Evolutionary conservation across 192 early-diverging fungal genomes (phyloP).

Genomic region (Kappamyces sp.): DNA sequence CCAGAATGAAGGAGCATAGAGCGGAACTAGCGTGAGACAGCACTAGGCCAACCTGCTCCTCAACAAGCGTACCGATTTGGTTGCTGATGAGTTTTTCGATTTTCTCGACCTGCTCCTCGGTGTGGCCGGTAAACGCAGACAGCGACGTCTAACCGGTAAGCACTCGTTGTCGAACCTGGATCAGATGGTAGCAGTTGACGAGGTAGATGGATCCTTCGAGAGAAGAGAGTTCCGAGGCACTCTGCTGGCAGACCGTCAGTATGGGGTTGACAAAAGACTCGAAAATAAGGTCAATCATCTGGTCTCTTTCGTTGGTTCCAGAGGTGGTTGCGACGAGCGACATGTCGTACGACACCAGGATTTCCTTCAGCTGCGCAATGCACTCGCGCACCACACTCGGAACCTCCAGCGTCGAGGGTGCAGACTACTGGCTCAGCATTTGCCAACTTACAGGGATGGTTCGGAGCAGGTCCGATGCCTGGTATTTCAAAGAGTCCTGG

Average conservation of each 20-base stretch:
- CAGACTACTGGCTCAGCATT: background rate
- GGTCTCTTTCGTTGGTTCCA: conserved; percentile 35
- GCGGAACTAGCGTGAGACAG: conserved; percentile 33
- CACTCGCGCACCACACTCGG: conserved; percentile 8
- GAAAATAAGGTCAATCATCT: conserved; percentile 62
- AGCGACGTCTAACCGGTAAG: conserved; percentile 48
- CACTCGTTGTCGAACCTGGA: background rate
- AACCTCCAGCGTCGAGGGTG: background rate
- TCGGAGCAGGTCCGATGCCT: conserved; percentile 5
- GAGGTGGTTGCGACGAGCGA: conserved; percentile 48
- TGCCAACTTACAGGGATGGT: background rate
- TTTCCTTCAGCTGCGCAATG: conserved; percentile 48
- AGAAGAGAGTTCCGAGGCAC: conserved; percentile 38
- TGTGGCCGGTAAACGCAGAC: conserved; percentile 53
- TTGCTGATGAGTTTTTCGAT: conserved; percentile 60
- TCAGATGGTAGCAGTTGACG: conserved; percentile 53
- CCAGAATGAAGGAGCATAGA: conserved; percentile 62
- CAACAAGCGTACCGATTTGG: conserved; percentile 54
- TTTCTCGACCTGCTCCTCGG: conserved; percentile 42
- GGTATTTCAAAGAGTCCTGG: conserved; percentile 7
- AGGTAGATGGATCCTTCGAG: conserved; percentile 66
- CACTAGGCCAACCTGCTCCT: conserved; percentile 50
- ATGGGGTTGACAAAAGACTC: conserved; percentile 67
- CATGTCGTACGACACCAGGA: conserved; percentile 75
- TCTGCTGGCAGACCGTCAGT: conserved; percentile 60